These are phyloP conservation scores for Clavariopsis aquatica DNA, from an alignment of 495 filamentous ascomycete species.

Conservation along the genomic window DNA sequence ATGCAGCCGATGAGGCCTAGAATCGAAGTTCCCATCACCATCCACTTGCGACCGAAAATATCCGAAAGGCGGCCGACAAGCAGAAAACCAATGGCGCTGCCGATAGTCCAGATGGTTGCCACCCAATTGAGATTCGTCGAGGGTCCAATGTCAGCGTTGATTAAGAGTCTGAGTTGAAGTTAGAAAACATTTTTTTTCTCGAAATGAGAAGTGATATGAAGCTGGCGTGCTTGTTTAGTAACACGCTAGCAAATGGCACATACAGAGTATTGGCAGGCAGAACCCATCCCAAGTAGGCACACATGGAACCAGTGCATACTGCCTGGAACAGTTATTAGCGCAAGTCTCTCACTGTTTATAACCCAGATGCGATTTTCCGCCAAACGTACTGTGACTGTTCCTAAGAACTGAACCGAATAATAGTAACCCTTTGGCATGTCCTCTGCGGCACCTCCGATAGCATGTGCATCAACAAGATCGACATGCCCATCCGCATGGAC, in stretches of 20 bases:
- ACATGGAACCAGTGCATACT: slow-evolving; percentile 25
- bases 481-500: slow-evolving; percentile 33
- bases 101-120: slow-evolving; percentile 38
- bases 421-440: slow-evolving; percentile 41
- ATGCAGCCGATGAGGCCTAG: slow-evolving; percentile 39
- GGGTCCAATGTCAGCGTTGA: slow-evolving; percentile 41
- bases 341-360: background rate
- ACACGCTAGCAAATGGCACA: slow-evolving; percentile 11
- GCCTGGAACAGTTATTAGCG: slow-evolving; percentile 14
- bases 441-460: slow-evolving; percentile 35
- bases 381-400: slow-evolving; percentile 34
- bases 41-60: slow-evolving; percentile 44
- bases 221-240: background rate
- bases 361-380: background rate
- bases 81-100: slow-evolving; percentile 35
- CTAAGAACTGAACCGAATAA: slow-evolving; percentile 37
- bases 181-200: slow-evolving; percentile 3
- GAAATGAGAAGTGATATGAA: background rate
- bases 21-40: slow-evolving; percentile 38
- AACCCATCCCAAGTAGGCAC: slow-evolving; percentile 37
- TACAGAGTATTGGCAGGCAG: slow-evolving; percentile 38
- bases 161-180: slow-evolving; percentile 18
- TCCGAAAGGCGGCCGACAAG: slow-evolving; percentile 42
- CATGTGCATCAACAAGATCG: slow-evolving; percentile 35
- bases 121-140: slow-evolving; percentile 38